Base-by-base conservation (phyloP, 2,329 filamentous ascomycete species). In the Aspergillus flavus region DNA sequence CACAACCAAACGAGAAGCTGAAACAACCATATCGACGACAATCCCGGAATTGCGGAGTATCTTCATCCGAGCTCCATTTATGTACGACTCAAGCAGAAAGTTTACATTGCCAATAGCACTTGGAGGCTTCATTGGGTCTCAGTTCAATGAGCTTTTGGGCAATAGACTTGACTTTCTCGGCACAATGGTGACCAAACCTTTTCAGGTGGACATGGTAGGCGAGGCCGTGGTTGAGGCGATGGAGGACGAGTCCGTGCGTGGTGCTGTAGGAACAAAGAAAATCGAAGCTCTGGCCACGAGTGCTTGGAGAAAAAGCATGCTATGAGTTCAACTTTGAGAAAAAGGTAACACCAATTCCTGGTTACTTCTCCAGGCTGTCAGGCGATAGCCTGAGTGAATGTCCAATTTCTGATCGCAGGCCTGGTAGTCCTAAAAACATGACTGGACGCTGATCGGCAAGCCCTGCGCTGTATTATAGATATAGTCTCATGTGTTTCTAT, bases 191-290 rank as follows among this genome's bases (percentile, higher is more conserved):
- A 86, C 90, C 57, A 97, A 97, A 82, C 94, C 95, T 4, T 78
- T 97, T 54, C 92, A 93, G 81, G 94, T 90, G 1, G 94, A 97
- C 75, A 78, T 89, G 7, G 94, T 98, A 2, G 94, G 92, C 1
- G 91, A 96, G 76, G 94, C 94, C 0, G 89, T 96, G 1, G 90
- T 98, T 1, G 93, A 98, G 80, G 93, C 92, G 23, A 83, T 98
- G 64, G 86, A 87, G 57, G 91, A 97, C 70, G 88, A 91, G 46
- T 79, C 80, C 0, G 85, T 92, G 0, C 88, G 85, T 63, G 95
- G 95, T 0, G 88, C 89, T 0, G 85, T 98, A 1, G 93, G 94
- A 73, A 87, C 91, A 4, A 84, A 87, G 58, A 85, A 92, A 76
- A 94, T 99, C 68, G 92, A 97, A 76, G 86, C 88, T 68, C 79